Base-by-base conservation (phyloP, 2,329 filamentous ascomycete genomes). In the Coleophoma cylindrospora region DNA sequence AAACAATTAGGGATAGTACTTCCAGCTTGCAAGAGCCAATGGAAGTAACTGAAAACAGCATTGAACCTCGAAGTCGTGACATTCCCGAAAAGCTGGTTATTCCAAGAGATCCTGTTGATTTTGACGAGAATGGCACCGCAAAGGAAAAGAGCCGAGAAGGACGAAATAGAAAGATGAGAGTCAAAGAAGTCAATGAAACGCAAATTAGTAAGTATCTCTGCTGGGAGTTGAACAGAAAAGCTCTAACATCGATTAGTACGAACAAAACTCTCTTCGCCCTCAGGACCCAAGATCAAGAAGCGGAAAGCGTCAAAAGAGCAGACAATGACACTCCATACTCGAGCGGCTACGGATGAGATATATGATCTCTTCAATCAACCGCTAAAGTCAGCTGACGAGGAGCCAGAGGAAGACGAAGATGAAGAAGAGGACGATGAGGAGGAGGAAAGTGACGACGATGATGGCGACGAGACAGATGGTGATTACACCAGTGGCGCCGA, bases 311-410 rank as follows among this genome's bases (percentile, higher is more conserved):
- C 76, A 11, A 71, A 75, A 34, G 92, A 97, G 68, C 89, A 91
- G n/a, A 99, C 94, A 2, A 96, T 99, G 91, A 99, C 94, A 1
- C 81, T 99, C 57, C 91, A 97, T 64, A 99, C 94, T 12, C 89
- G 83, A 60, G 92, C 94, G 57, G 94, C 94, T 4, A 96, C 92
- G 54, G 91, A 97, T 60, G 94, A 99, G 60, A 96, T 99, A 47
- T 97, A 97, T 62, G 91, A 91, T 51, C 89, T 99, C 44, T 99
- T 97, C 70, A 97, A 94, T 62, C 88, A 94, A 51, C 92, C 94
- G 2, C 68, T 92, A 17, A 70, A 72, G 50, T 65, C 57, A 53
- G 63, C 57, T 14, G 63, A 47, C 43, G 55, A 50, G 32, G 58
- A 63, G 44, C 61, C 67, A 34, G 62, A 66, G 1, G 61, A 69